Percentiles rank a stretch among this genome's conserved stretches.
Conservation (phyloP, 164 flowering plant species). For the Akebia trifoliata region DNA sequence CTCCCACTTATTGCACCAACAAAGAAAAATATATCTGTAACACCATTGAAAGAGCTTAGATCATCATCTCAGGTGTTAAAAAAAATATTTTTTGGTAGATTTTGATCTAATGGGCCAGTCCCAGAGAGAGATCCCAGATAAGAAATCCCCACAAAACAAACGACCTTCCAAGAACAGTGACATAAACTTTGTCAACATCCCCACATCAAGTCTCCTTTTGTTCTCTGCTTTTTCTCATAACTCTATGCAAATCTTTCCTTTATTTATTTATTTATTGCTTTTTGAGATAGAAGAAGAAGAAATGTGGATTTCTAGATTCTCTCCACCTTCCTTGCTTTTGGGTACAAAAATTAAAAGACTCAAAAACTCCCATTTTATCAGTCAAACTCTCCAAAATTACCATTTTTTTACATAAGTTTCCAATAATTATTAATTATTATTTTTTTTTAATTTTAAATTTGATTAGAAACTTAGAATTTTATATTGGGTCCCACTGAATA, state of each 20-base stretch:
- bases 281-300: no score
- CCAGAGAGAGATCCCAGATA: slow-evolving; percentile 94
- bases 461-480: no score
- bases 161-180: slow-evolving; percentile 94
- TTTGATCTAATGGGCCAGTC: slow-evolving; percentile 77
- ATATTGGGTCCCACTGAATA: no score
- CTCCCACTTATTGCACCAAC: not conserved
- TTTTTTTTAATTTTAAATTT: no score
- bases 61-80: slow-evolving; percentile 46
- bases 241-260: no score
- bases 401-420: no score
- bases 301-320: slow-evolving; percentile 68
- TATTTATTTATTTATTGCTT: not conserved
- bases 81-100: slow-evolving; percentile 36
- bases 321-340: slow-evolving; percentile 55
- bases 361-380: no score
- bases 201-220: slow-evolving; percentile 92
- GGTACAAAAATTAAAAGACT: not conserved
- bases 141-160: slow-evolving; percentile 77
- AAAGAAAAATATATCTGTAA: slow-evolving; percentile 21
- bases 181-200: slow-evolving; percentile 99
- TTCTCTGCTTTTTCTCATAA: slow-evolving; percentile 73
- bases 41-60: slow-evolving; percentile 61
- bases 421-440: no score
- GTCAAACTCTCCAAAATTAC: no score